These are phyloP conservation scores for Cocos nucifera DNA, from an alignment of 176 grass and related monocot species.

Conservation along the genomic window DNA sequence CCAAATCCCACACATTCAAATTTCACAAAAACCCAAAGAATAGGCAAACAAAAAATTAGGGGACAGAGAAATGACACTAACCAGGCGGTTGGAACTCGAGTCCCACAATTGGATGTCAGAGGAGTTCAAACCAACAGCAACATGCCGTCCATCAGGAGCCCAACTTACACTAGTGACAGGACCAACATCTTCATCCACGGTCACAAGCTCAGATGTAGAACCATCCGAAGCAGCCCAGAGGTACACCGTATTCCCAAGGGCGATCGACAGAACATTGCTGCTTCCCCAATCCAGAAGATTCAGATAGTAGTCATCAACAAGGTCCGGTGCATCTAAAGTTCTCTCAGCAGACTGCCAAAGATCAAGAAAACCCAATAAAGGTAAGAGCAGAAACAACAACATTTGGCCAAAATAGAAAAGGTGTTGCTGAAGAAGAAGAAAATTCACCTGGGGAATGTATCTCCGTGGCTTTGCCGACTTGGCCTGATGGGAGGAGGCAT, in stretches of 20 bases:
- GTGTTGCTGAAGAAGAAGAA: no score
- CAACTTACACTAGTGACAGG: slow-evolving; percentile 6
- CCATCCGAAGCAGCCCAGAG: slow-evolving; percentile 1
- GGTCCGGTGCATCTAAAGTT: slow-evolving; percentile 4
- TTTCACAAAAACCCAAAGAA: slow-evolving; percentile 3
- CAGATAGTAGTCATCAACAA: slow-evolving; percentile 15
- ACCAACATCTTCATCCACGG: background rate
- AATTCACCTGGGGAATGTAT: slow-evolving; percentile 3
- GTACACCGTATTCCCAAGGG: background rate
- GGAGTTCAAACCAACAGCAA: slow-evolving; percentile 3
- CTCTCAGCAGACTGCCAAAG: slow-evolving; percentile 8
- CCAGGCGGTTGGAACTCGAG: background rate
- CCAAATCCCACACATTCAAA: background rate
- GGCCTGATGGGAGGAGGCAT: background rate
- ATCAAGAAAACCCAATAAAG: no score
- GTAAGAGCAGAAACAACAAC: no score
- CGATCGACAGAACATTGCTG: slow-evolving; percentile 3
- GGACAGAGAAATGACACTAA: background rate
- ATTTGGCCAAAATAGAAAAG: no score
- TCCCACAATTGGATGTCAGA: slow-evolving; percentile 6
- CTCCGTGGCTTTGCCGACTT: background rate
- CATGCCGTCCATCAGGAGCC: slow-evolving; percentile 3
- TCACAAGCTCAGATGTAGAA: slow-evolving; percentile 2
- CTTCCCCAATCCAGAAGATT: slow-evolving; percentile 16
- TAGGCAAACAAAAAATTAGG: background rate